Evolutionary conservation across 768 basidiomycete genomes (phyloP), one percentile per base, ranked within the genome.

Genomic region (Tephrocybe sp.): DNA sequence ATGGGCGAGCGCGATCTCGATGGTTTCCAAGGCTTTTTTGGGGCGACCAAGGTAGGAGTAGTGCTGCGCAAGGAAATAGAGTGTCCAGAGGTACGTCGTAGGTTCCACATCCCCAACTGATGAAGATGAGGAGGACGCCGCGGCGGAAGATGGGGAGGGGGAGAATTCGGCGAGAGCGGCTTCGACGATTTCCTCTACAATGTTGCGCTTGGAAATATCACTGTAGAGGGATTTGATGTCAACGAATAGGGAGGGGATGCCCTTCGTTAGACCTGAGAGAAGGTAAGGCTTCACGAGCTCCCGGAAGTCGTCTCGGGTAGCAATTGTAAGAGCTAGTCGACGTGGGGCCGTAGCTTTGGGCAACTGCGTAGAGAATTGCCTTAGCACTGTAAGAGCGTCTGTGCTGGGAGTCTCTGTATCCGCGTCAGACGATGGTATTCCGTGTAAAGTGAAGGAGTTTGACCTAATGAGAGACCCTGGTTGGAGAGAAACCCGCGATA

Each of bases 41-140:
- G 73, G 71, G 32, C 76, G 73, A 0, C 76, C 74, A 1, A 90
- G 71, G 61, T 78, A 80, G 0, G 90, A 88, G 60, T 91, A 77
- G 63, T 95, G 94, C 59, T 96, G 92, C 0, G 93, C 86, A 42
- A 98, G 85, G 76, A 89, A 97, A 72, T 96, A 98, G 31, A 98
- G 80, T 9, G 89, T 86, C 97, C 97, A 99, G 9, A 98, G 79
- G 59, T 96, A 89, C 13, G 82, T 84, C 4, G 92, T 84, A 1
- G 96, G 94, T 36, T 87, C 84, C 22, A 72, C 55, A 18, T 48
- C 51, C 1, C 34, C 31, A 21, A 38, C 24, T 4, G 64, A 55
- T 12, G 59, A 41, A 12, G 66, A 53, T 8, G 64, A 51, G 8
- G 63, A 51, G 0, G 65, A 52, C 8, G 36, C 36, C 21, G 54